Evolutionary conservation across 345 rosid species (phyloP), one percentile per base, ranked within the genome.

Genomic region (Gossypium stocksii): DNA sequence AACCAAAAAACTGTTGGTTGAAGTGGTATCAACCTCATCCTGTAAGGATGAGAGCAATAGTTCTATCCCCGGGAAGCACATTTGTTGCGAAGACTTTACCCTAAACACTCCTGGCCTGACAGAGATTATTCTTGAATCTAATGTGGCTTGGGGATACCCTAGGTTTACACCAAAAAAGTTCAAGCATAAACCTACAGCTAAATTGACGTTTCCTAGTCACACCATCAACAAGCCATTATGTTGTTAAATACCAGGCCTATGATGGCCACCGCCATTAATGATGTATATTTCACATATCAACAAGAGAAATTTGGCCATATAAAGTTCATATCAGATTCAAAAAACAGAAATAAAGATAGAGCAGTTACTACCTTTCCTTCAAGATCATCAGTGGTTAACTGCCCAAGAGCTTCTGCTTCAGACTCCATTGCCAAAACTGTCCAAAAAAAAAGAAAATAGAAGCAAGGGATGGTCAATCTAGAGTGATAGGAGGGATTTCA

Each of bases 381-480:
- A 71, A 91, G 88, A 70, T 89, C 93, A 75, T 84, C 88, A 2
- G 87, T 80, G 66, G 91, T 81, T 74, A 91, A 77, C 83, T 91
- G 89, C 54, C 86, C 89, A 70, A 91, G 78, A 51, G 93, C 87
- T 66, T 91, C 90, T 29, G 90, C 90, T 84, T 89, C 85, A 8
- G 92, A 91, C 81, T 91, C 97, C 97, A 91, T 89, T 74, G 86
- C 81, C 90, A 89, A 9, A 38, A 86, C 89, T 86, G 16, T 49
- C 45, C 49, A 2, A 2, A 43, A 14, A 38, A 73, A 7, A 45
- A 15, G 23, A 43, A 2, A 23, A 72, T 22, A 45, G 9, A 15
- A 43, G 15, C 52, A 58, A 15, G 41, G 44, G 41, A 22, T 38
- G n/a, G 43, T 60, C 11, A 9, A 15, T 20, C 51, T 41, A 44